Percentiles rank a stretch among this genome's conserved stretches.
phyloP scores from a whole-genome alignment of 2,329 filamentous ascomycete genomes.

The Penicillium sp. region DNA sequence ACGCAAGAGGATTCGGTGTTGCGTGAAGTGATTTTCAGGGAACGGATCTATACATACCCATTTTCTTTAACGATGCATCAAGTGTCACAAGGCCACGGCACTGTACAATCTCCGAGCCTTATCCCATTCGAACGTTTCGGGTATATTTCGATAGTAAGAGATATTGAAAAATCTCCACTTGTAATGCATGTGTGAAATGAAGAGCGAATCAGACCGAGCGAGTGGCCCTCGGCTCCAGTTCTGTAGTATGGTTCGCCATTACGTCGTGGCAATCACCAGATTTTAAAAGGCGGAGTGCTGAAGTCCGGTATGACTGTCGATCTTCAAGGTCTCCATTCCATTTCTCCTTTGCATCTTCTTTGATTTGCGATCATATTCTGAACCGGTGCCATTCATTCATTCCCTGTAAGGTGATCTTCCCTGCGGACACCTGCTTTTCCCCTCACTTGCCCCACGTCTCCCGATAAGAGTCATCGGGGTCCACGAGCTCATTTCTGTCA shows the following conservation, averaged over 20 bases:
- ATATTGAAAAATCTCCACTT: not conserved
- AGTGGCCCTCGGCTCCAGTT: constrained; percentile 8
- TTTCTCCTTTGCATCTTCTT: not conserved
- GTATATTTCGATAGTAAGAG: not conserved
- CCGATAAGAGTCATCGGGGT: constrained; percentile 18
- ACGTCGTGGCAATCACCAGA: constrained; percentile 1
- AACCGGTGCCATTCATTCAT: not conserved
- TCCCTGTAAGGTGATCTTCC: not conserved
- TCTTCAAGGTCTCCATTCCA: constrained; percentile 3
- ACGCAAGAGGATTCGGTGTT: constrained; percentile 86
- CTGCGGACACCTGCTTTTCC: not conserved
- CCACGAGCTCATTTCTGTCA: not conserved
- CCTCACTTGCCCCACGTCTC: constrained; percentile 25
- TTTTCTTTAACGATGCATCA: constrained; percentile 5
- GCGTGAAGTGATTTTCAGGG: constrained; percentile 48
- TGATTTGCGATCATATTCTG: not conserved
- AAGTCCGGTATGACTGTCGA: constrained; percentile 18
- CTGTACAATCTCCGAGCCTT: not conserved
- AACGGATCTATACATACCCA: constrained; percentile 18
- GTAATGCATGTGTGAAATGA: not conserved
- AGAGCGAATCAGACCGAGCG: constrained; percentile 13
- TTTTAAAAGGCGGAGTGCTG: constrained; percentile 16
- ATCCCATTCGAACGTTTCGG: not conserved
- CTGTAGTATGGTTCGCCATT: constrained; percentile 16
- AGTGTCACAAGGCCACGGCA: not conserved